These are phyloP conservation scores for Nigrospora oryzae DNA, from an alignment of 2,329 filamentous ascomycete species.

Conservation along the genomic window DNA sequence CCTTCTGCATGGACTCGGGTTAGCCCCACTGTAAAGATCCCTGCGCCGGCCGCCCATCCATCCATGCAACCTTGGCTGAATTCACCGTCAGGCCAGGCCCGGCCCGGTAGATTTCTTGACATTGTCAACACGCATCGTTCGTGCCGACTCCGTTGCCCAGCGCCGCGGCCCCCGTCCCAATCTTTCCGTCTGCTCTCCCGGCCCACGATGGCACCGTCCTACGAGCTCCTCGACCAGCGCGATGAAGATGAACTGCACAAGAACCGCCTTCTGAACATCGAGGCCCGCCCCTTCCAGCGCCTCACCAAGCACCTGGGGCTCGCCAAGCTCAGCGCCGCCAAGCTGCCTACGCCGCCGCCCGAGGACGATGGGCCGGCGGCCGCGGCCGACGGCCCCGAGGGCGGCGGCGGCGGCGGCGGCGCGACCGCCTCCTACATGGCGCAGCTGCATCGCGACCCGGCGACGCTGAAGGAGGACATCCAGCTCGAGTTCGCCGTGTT, in stretches of 20 bases:
- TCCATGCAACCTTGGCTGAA: too few species aligned
- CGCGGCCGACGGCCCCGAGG: conserved; percentile 6
- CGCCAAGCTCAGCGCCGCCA: conserved; percentile 39
- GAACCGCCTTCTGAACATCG: conserved; percentile 75
- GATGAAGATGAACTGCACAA: conserved; percentile 84
- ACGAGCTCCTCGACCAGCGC: conserved; percentile 56
- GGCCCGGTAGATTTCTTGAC: too few species aligned
- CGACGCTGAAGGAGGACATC: conserved; percentile 68
- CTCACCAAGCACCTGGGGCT: conserved; percentile 75
- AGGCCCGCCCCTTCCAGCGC: conserved; percentile 87
- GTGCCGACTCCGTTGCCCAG: too few species aligned
- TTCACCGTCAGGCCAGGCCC: too few species aligned
- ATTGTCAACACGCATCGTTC: too few species aligned
- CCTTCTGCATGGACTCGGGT: too few species aligned
- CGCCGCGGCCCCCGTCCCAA: too few species aligned
- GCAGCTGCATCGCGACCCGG: conserved; percentile 33
- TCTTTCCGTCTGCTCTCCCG: background rate
- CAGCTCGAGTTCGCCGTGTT: conserved; percentile 84
- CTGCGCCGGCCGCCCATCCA: too few species aligned
- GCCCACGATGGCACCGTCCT: conserved; percentile 16
- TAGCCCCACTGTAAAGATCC: too few species aligned
- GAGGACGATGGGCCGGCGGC: conserved; percentile 32
- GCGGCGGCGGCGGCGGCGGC: conserved; percentile 8
- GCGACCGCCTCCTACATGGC: conserved; percentile 12
- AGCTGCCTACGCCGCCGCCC: conserved; percentile 59